Base-by-base conservation (phyloP, 495 filamentous ascomycete genomes). In the Aspergillus saccharolyticus region DNA sequence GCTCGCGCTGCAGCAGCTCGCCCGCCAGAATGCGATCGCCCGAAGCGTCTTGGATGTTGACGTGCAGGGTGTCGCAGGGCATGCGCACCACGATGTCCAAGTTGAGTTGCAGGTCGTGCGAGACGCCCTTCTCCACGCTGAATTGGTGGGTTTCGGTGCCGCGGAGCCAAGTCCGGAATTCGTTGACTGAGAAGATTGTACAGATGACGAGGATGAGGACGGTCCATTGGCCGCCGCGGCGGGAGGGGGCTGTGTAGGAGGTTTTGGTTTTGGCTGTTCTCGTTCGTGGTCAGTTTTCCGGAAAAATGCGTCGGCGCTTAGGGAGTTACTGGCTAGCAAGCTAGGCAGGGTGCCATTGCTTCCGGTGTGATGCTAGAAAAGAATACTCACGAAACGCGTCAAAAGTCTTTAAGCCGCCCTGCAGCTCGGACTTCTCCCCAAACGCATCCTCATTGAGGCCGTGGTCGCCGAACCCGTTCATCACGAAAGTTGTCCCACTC, bases 31-130 rank as follows among this genome's bases (percentile, higher is more conserved):
- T 91, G 43, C 89, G 83, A 72, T 99, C 94, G 25, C 94, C 89
- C 0, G 89, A 83, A 15, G 91, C 95, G 71, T 99, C 94, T 76
- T 99, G 94, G 52, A 97, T 92, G 78, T 99, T 99, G 72, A 99
- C 77, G 73, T 96, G 89, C 18, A 99, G 79, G 66, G 91, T 85
- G 33, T 80, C 75, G 79, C 94, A 99, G 63, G 79, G 74, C 94
- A 99, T 99, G 30, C 83, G 78, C n/a, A 97, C 75, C 1, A 97
- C 89, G 28, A 96, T 83, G 75, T 99, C 94, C 30, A 97, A 78
- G 77, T 99, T 99, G 71, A 99, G 88, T 74, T 96, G 89, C 58
- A 99, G 82, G 42, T 82, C 74, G 71, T 91, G 92, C 0, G 87
- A 87, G 46, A 97, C 81, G 67, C 90, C 88, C 72, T 96, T 95